phyloP scores from a whole-genome alignment of 1,284 basidiomycete genomes.

The Sporisorium reilianum region DNA sequence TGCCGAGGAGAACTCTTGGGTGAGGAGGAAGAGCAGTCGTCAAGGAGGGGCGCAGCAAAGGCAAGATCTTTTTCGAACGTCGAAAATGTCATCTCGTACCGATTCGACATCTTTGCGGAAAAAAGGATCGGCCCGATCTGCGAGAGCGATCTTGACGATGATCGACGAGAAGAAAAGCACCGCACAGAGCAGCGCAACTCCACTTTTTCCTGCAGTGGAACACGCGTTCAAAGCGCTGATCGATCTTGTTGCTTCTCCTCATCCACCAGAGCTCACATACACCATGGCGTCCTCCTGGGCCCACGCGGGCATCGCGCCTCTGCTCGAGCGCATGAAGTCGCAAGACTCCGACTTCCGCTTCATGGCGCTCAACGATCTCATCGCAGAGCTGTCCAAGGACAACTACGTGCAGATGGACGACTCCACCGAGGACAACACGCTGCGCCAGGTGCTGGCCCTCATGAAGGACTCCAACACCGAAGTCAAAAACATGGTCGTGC shows the following conservation, averaged over 20 bases:
- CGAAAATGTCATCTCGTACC: background rate
- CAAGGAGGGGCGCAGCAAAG: too few relatives aligned
- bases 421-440: constrained; percentile 78
- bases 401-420: constrained; percentile 54
- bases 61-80: background rate
- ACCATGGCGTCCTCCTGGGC: constrained; percentile 49
- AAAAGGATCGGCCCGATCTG: constrained; percentile 1
- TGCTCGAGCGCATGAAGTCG: constrained; percentile 67
- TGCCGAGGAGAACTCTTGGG: constrained; percentile 1
- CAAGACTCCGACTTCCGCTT: constrained; percentile 65
- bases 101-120: background rate
- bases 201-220: background rate
- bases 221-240: background rate
- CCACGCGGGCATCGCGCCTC: constrained; percentile 50
- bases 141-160: background rate
- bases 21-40: background rate
- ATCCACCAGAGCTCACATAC: too few relatives aligned
- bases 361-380: constrained; percentile 68
- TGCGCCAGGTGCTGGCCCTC: constrained; percentile 82
- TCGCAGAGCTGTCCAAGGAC: constrained; percentile 50
- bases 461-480: constrained; percentile 95
- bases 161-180: background rate
- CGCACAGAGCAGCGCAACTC: constrained; percentile 2
- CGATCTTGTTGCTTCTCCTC: background rate
- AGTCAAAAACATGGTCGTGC: constrained; percentile 89